Conservation (phyloP, 768 basidiomycete genomes). For the Russula earlei region DNA sequence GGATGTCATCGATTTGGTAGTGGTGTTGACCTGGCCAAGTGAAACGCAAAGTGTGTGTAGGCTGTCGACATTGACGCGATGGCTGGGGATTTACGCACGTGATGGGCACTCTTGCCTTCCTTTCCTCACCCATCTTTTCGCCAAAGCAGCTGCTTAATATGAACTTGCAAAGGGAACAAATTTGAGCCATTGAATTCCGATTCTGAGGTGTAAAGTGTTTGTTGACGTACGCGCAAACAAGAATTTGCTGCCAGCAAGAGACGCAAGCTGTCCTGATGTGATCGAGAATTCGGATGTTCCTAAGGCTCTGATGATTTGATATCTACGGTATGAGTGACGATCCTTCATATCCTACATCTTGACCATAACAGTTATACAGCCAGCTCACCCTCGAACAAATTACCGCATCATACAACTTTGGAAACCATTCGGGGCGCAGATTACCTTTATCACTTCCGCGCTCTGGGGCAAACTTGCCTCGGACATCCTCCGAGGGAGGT, state of each 20-base stretch:
- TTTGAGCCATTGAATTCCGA: constrained; percentile 70
- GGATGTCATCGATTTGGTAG: constrained; percentile 42
- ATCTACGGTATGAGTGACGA: constrained; percentile 64
- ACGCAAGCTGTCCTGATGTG: constrained; percentile 91
- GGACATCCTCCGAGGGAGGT: constrained; percentile 89
- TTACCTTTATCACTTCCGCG: constrained; percentile 95
- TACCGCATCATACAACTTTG: constrained; percentile 92
- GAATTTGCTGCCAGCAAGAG: constrained; percentile 81
- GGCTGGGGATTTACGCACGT: too few relatives aligned
- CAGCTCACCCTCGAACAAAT: constrained; percentile 95
- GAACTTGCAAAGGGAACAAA: constrained; percentile 96
- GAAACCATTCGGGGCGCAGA: constrained; percentile 94
- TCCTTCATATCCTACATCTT: constrained; percentile 1
- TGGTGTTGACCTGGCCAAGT: too few relatives aligned
- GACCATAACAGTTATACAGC: background rate
- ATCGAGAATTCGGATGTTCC: constrained; percentile 97
- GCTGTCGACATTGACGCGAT: too few relatives aligned
- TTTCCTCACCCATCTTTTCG: constrained; percentile 84
- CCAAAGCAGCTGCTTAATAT: constrained; percentile 86
- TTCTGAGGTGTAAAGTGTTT: constrained; percentile 53
- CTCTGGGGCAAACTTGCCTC: constrained; percentile 99
- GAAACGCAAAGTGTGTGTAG: too few relatives aligned
- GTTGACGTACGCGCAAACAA: constrained; percentile 26
- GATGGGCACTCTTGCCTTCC: too few relatives aligned
- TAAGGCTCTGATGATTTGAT: constrained; percentile 80